Conservation (phyloP, 371 early-diverging fungal genomes). For the Lichtheimia ramosa region DNA sequence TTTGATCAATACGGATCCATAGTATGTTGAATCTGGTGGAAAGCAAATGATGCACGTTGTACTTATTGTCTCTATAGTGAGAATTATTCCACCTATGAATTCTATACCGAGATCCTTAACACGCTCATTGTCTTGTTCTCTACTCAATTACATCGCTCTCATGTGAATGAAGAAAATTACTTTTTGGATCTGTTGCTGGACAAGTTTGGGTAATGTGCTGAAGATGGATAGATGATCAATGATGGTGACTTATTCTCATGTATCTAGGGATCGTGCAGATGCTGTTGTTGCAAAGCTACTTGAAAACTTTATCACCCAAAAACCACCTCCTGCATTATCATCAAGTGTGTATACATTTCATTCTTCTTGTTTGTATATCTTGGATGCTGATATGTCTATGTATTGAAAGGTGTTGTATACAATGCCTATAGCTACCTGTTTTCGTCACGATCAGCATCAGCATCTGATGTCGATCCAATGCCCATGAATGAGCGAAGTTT, state of each 20-base stretch:
- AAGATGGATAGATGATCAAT: too few relatives aligned
- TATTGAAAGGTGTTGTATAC: slow-evolving; percentile 55
- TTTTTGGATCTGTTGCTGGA: slow-evolving; percentile 62
- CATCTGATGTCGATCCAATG: slow-evolving; percentile 45
- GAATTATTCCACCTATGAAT: slow-evolving; percentile 63
- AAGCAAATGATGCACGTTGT: neutral
- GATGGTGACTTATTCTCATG: too few relatives aligned
- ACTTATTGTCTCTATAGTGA: slow-evolving; percentile 32
- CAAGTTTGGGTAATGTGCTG: slow-evolving; percentile 47
- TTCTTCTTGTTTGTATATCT: neutral
- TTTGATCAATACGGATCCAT: slow-evolving; percentile 62
- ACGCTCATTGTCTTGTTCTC: slow-evolving; percentile 64
- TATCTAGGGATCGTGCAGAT: slow-evolving; percentile 54
- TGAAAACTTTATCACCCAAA: slow-evolving; percentile 65
- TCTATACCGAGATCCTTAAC: slow-evolving; percentile 70
- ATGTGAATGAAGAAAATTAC: slow-evolving; percentile 50
- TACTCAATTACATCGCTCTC: slow-evolving; percentile 59
- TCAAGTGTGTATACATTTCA: slow-evolving; percentile 32
- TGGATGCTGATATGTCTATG: neutral
- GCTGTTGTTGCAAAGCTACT: slow-evolving; percentile 58
- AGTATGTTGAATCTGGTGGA: slow-evolving; percentile 31
- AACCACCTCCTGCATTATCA: slow-evolving; percentile 55
- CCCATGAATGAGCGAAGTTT: slow-evolving; percentile 68
- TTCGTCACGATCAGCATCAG: slow-evolving; percentile 40
- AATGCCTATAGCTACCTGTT: slow-evolving; percentile 76